Evolutionary conservation across 208 protist genomes (phyloP).

Genomic region (Tetramitus jugosus): DNA sequence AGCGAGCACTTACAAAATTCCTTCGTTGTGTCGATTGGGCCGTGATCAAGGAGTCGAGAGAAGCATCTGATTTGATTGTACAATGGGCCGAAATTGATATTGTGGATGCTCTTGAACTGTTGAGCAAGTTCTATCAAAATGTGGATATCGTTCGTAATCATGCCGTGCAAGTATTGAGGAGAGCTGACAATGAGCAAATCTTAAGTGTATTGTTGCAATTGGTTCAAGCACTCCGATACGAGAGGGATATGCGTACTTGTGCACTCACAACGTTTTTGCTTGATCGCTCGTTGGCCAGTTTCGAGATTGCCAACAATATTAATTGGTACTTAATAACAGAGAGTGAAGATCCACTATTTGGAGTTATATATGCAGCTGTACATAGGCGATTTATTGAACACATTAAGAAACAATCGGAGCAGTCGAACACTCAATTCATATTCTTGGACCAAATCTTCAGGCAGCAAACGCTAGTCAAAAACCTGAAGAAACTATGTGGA

Average conservation of each 20-base stretch:
- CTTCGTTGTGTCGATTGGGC: slow-evolving; percentile 78
- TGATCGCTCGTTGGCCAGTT: not conserved
- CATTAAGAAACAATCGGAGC: too few relatives aligned
- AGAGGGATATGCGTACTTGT: slow-evolving; percentile 22
- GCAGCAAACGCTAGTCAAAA: not conserved
- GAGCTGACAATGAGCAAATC: slow-evolving; percentile 38
- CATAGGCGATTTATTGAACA: not conserved
- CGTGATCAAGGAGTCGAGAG: slow-evolving; percentile 49
- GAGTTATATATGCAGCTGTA: not conserved
- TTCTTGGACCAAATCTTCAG: not conserved
- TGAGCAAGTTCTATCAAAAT: not conserved
- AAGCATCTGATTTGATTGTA: slow-evolving; percentile 45
- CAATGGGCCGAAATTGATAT: not conserved
- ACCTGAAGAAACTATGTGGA: not conserved
- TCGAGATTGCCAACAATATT: not conserved
- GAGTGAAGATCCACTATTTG: not conserved
- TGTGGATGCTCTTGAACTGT: not conserved
- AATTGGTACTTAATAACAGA: slow-evolving; percentile 19
- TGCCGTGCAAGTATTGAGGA: slow-evolving; percentile 36
- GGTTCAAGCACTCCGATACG: slow-evolving; percentile 20
- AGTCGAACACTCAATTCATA: not conserved
- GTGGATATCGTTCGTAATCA: slow-evolving; percentile 7
- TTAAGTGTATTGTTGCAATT: slow-evolving; percentile 43
- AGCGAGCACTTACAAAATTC: slow-evolving; percentile 70
- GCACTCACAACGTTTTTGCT: slow-evolving; percentile 6